Base-by-base conservation (phyloP, 805 yeast species). In the Kazachstania psychrophila region DNA sequence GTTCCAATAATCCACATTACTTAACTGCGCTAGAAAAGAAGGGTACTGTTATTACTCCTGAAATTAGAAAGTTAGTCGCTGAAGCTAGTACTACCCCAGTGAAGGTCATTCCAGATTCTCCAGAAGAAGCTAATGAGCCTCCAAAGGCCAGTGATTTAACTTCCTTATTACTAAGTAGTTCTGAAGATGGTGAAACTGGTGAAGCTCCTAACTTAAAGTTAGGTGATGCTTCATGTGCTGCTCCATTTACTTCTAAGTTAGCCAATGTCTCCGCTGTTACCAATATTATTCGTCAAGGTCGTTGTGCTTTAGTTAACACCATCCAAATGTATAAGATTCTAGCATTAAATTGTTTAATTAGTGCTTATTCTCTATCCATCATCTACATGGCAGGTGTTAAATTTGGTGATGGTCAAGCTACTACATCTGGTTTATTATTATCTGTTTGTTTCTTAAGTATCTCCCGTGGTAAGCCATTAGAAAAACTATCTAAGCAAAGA, bases 151-250 rank as follows among this genome's bases (percentile, higher is more conserved):
- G 69, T 23, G 58, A 65, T 63, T 67, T 70, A 34, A 85, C 74
- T n/a, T 43, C 56, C 13, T 44, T 59, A 51, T 44, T 58, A 23
- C 33, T 55, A 42, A 46, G 47, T 28, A 42, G 48, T 27, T 48
- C 47, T 34, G 56, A 46, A 24, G 34, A 26, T 18, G 34, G 27
- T 28, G 84, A 76, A 23, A 79, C 73, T 33, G 69, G 58, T 23
- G 96, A 89, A 48, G 94, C 94, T 0, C 98, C 98, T 40, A 76
- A 81, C 32, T 73, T 92, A 66, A 92, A 92, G 61, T 69, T 92
- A 38, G 98, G 98, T 52, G 98, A 92, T 65, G 98, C 98, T 11
- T 88, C 96, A 17, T 96, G 94, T 52, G 98, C 98, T 38, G 98
- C 98, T 23, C 98, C 98, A 32, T 86, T 92, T 61, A 92, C 98